Evolutionary conservation across 2,329 filamentous ascomycete genomes (phyloP), one percentile per base, ranked within the genome.

Genomic region (Lachnum nothofagi): DNA sequence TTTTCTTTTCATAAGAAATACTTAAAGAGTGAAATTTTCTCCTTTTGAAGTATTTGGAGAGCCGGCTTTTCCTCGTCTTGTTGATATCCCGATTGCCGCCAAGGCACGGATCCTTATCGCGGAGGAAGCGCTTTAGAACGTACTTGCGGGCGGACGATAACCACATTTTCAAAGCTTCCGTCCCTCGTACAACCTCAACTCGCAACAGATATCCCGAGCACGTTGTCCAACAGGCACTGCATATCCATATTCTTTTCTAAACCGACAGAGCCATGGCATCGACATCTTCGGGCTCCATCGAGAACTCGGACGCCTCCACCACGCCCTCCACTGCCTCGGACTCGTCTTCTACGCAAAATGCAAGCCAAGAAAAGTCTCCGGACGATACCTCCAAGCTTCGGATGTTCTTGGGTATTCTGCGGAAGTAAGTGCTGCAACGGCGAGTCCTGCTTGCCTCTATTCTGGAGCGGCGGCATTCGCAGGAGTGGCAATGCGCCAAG

Each of bases 331-430:
- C 54, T 4, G 34, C 55, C 22, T 59, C 59, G 24, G 60, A 62
- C 17, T 54, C 57, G 2, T 58, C 58, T 7, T 35, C 51, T 20
- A 44, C 51, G 16, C 3, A 46, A 20, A 34, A n/a, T 23, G 49
- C 62, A 3, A 61, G 60, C 27, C 44, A 67, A 25, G 79, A 83
- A 63, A 81, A 82, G 68, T 68, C 72, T 14, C 75, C 77, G 57
- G 90, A 88, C 71, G 91, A 97, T 51, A 83, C 81, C 58, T 91
- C 87, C 58, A 95, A 95, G 76, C 74, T 97, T 63, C 86, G 83
- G 70, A 94, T 88, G 1, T 95, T 97, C 64, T 69, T 96, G 53
- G 81, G 83, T 46, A 95, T 96, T 59, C 71, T 97, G 64, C 85
- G 85, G 70, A 95, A 87, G 89, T 95, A 77, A 72, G 82, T 69